Evolutionary conservation across 805 yeast species (phyloP).

Genomic region (Starmerella apicola): DNA sequence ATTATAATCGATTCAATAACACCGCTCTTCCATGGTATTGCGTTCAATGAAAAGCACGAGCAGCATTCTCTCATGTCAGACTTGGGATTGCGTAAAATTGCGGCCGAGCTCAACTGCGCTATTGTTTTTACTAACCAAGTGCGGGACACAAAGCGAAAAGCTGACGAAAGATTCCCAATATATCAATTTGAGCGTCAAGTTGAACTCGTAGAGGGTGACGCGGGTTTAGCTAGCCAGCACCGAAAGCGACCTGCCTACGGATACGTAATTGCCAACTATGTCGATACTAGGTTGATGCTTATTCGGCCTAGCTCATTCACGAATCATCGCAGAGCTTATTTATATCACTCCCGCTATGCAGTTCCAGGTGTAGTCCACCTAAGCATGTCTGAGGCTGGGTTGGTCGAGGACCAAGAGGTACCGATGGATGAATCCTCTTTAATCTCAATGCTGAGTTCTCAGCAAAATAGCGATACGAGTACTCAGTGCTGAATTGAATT

Average conservation of each 20-base stretch:
- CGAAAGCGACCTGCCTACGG: conserved; percentile 9
- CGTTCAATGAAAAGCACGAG: conserved; percentile 13
- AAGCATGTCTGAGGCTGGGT: conserved; percentile 7
- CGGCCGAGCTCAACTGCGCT: conserved; percentile 40
- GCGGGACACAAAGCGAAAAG: conserved; percentile 35
- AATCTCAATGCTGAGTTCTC: neutral
- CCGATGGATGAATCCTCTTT: neutral
- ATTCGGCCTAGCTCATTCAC: neutral
- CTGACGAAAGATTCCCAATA: neutral
- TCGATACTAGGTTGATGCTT: conserved; percentile 12
- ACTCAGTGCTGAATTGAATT: neutral
- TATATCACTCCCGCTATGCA: conserved; percentile 11
- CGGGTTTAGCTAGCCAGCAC: neutral
- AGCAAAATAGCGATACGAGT: neutral
- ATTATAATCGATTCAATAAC: conserved; percentile 66
- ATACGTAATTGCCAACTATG: conserved; percentile 6
- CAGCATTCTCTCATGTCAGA: conserved; percentile 13
- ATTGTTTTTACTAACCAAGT: conserved; percentile 71
- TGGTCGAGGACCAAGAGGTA: neutral
- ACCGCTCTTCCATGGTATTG: conserved; percentile 26
- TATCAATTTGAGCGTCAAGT: conserved; percentile 4
- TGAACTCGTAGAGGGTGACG: conserved; percentile 7
- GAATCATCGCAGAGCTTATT: neutral
- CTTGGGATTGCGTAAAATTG: conserved; percentile 35
- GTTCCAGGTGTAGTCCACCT: conserved; percentile 1